A percentile compares a stretch with the other conserved stretches of the same genome.
Evolutionary conservation across 805 yeast species (phyloP).

Genomic region (Metschnikowia orientalis): DNA sequence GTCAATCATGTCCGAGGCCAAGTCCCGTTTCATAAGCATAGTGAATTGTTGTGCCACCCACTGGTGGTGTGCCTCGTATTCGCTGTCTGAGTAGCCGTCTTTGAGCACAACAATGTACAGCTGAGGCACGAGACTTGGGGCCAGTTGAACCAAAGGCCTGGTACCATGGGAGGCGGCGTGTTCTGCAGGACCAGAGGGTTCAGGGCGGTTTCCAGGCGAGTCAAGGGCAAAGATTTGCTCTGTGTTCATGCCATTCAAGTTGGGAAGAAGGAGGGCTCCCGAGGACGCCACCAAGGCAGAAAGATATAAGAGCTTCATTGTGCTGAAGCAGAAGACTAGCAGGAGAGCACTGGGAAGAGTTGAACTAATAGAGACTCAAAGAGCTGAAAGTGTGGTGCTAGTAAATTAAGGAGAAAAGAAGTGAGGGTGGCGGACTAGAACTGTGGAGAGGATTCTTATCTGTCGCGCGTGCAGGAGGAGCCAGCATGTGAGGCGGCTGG

Average conservation of each 20-base stretch:
- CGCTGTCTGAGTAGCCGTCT: conserved; percentile 8
- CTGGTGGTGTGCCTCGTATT: conserved; percentile 10
- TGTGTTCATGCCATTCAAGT: conserved; percentile 9
- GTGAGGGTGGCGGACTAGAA: conserved; percentile 3
- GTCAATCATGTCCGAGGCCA: conserved; percentile 16
- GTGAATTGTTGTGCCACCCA: conserved; percentile 12
- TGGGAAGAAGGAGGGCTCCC: conserved; percentile 12
- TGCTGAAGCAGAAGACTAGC: no score
- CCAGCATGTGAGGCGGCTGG: no score
- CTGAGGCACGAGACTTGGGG: conserved; percentile 7
- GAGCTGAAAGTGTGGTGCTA: no score
- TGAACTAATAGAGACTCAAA: no score
- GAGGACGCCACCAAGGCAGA: conserved; percentile 8
- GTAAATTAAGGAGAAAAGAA: neutral
- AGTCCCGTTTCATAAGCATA: conserved; percentile 19
- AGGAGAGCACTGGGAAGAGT: neutral
- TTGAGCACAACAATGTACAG: conserved; percentile 18
- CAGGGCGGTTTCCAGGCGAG: neutral
- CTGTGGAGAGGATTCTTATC: conserved; percentile 1
- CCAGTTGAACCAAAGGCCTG: neutral
- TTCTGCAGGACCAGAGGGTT: neutral
- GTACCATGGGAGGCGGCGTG: neutral
- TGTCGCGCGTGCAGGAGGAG: conserved; percentile 5
- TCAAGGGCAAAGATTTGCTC: conserved; percentile 8
- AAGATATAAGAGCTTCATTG: conserved; percentile 6